phyloP scores from a whole-genome alignment of 306 rosid genomes.

The Macrotyloma uniflorum region DNA sequence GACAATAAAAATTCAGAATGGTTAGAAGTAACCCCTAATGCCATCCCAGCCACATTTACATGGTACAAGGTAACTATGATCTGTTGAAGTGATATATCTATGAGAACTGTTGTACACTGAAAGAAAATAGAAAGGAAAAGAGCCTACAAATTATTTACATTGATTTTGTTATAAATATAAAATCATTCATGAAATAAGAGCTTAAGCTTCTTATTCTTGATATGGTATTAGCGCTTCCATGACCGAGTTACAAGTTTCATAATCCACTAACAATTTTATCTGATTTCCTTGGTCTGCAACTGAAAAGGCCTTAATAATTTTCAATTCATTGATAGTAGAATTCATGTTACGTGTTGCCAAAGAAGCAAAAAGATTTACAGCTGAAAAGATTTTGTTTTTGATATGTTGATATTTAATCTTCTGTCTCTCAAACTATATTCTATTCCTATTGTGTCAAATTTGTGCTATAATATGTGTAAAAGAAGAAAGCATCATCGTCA shows the following conservation, averaged over 20 bases:
- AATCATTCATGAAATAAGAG: neutral
- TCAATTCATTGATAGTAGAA: too few species aligned
- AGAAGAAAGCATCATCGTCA: too few species aligned
- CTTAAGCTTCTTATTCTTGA: neutral
- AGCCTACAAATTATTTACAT: conserved; percentile 5
- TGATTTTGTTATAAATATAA: conserved; percentile 3
- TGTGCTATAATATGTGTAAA: too few species aligned
- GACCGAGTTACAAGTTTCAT: neutral
- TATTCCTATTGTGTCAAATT: too few species aligned
- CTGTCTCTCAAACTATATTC: too few species aligned
- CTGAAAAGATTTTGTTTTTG: too few species aligned
- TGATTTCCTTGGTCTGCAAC: too few species aligned
- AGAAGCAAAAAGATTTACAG: too few species aligned
- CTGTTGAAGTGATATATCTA: conserved; percentile 20
- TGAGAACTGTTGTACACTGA: conserved; percentile 7
- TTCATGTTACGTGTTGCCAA: too few species aligned
- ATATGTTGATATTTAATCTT: too few species aligned
- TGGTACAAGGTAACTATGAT: conserved; percentile 87
- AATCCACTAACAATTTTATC: too few species aligned
- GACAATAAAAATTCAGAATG: conserved; percentile 67
- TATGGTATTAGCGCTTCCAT: neutral
- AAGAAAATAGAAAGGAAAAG: neutral
- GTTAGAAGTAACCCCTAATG: conserved; percentile 63
- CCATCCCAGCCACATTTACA: conserved; percentile 66
- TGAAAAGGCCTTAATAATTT: too few species aligned